These are phyloP conservation scores for Coemansia sp. DNA, from an alignment of 192 early-diverging fungal genomes.

Conservation along the genomic window DNA sequence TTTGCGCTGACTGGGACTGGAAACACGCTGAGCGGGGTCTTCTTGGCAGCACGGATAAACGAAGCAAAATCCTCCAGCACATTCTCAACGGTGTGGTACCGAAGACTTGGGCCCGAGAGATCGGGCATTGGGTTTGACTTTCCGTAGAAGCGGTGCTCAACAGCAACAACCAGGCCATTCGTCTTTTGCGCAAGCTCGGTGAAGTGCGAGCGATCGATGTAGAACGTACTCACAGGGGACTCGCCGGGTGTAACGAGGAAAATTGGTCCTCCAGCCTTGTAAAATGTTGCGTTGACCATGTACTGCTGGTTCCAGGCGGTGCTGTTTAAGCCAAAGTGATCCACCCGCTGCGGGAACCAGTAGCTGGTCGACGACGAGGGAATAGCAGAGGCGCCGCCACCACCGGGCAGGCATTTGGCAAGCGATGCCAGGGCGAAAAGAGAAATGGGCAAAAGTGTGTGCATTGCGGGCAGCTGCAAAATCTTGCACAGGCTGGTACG, in stretches of 20 bases:
- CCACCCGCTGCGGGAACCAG: slow-evolving; percentile 35
- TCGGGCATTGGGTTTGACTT: slow-evolving; percentile 50
- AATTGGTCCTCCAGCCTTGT: slow-evolving; percentile 36
- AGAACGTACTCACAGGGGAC: slow-evolving; percentile 3
- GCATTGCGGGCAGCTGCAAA: slow-evolving; percentile 1
- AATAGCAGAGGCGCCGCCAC: background rate
- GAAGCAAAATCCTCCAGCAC: slow-evolving; percentile 31
- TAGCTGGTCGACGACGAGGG: slow-evolving; percentile 17
- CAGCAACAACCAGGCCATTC: slow-evolving; percentile 52
- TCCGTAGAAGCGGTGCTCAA: slow-evolving; percentile 65
- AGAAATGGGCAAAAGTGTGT: background rate
- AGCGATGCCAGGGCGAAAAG: slow-evolving; percentile 1
- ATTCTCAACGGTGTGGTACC: slow-evolving; percentile 29
- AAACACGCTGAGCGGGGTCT: slow-evolving; percentile 8
- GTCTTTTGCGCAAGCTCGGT: slow-evolving; percentile 50
- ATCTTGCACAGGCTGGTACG: no score
- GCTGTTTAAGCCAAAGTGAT: slow-evolving; percentile 27
- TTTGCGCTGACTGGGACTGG: slow-evolving; percentile 12
- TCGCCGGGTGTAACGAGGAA: slow-evolving; percentile 33
- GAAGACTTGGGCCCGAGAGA: slow-evolving; percentile 32
- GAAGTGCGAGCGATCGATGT: slow-evolving; percentile 16
- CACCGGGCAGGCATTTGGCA: slow-evolving; percentile 7
- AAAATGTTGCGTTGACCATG: slow-evolving; percentile 31
- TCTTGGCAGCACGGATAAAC: slow-evolving; percentile 20
- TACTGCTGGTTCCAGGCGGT: slow-evolving; percentile 29